phyloP scores from a whole-genome alignment of 352 stramenopile species.

The Globisporangium rhizosaccharum region DNA sequence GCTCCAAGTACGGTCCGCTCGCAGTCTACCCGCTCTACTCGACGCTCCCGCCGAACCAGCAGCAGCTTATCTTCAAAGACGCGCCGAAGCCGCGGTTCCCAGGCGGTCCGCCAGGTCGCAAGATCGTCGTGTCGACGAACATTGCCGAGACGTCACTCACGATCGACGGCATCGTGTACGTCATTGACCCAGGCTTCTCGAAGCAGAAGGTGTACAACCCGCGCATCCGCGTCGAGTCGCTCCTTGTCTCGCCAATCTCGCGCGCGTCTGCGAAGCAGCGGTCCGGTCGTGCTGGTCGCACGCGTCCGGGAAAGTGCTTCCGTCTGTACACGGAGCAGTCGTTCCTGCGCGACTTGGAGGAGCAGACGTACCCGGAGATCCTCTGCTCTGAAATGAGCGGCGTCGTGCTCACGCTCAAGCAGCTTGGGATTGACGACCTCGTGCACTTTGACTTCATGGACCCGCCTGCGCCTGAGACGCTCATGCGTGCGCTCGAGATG shows the following conservation, averaged over 20 bases:
- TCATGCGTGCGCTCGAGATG: conserved; percentile 98
- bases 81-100: conserved; percentile 89
- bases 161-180: conserved; percentile 99
- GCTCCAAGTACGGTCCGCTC: conserved; percentile 92
- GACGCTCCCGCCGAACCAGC: conserved; percentile 96
- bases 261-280: conserved; percentile 93
- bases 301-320: conserved; percentile 93
- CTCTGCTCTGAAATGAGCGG: conserved; percentile 94
- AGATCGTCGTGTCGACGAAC: conserved; percentile 98
- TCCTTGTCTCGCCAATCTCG: conserved; percentile 98
- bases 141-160: conserved; percentile 99
- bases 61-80: conserved; percentile 99
- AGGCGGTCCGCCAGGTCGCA: conserved; percentile 86
- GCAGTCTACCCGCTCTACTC: conserved; percentile 96
- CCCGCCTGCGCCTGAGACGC: conserved; percentile 95
- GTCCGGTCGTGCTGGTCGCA: conserved; percentile 89
- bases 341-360: conserved; percentile 96
- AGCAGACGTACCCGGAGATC: conserved; percentile 99
- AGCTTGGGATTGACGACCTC: conserved; percentile 98
- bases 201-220: conserved; percentile 99
- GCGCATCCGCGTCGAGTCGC: conserved; percentile 96
- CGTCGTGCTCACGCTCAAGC: conserved; percentile 97
- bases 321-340: conserved; percentile 97
- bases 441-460: conserved; percentile 99
- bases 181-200: conserved; percentile 98